Base-by-base conservation (phyloP, 768 basidiomycete genomes). In the Psilocybe tampanensis region DNA sequence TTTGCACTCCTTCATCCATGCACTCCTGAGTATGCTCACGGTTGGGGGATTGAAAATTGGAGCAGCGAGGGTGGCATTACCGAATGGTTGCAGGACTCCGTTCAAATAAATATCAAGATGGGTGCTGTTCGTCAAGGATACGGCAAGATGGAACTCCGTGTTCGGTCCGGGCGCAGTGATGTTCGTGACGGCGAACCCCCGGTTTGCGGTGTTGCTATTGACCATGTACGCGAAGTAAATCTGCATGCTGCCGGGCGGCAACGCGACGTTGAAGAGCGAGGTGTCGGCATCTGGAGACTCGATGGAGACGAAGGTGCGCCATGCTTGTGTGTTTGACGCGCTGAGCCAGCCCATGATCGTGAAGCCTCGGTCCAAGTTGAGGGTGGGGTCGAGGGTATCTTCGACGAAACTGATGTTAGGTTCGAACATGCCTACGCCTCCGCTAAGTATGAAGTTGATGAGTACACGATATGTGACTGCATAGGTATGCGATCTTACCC, bases 291-390 rank as follows among this genome's bases (percentile, higher is more conserved):
- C 49, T 18, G 49, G 9, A 21, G 49, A 50, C 13, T 50, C 49
- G 33, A 50, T 50, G 33, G 49, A 50, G 32, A 50, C 49, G 19
- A 50, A 50, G 19, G 49, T 50, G 21, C 49, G 49, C 49, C 49
- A 50, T 32, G 32, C 33, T 0, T 18, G 33, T 22, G 15, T 32
- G 33, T 50, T 32, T 13, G 49, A 50, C 2, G 49, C 33, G 7
- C 32, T 12, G 8, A 50, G 32, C 49, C 49, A 50, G 0, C 49
- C 49, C 19, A 50, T 39, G 11, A 50, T 50, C 11, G 49, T 50
- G 49, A 50, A 50, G 2, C 49, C 49, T 12, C 8, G 4, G 17
- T n/a, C n/a, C n/a, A 41, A 1, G 39, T 50, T 18, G 36, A 50
- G 33, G 7, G 49, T 50, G 8, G 49, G 49, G 18, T 18, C 36